Evolutionary conservation across 768 basidiomycete species (phyloP).

Genomic region (Trichaptum fuscoviolaceum): DNA sequence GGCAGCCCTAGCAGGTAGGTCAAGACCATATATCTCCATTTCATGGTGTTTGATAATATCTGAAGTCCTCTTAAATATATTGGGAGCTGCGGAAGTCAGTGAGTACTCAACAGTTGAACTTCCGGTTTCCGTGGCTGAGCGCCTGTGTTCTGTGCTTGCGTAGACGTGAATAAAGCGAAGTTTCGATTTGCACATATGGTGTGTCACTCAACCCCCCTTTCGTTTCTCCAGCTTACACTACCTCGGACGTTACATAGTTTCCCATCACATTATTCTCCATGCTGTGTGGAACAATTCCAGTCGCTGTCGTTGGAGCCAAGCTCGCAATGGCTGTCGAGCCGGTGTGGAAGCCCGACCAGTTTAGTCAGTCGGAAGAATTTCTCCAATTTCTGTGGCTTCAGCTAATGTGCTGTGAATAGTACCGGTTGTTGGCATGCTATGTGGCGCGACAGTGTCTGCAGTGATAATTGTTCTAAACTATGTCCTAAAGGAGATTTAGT

Average conservation of each 20-base stretch:
- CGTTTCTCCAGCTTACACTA: neutral
- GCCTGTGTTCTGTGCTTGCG: neutral
- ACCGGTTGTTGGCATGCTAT: constrained; percentile 82
- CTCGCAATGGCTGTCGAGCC: constrained; percentile 74
- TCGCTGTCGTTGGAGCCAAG: constrained; percentile 68
- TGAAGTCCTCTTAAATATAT: constrained; percentile 65
- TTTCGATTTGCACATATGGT: constrained; percentile 74
- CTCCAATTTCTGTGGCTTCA: neutral
- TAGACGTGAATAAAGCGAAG: constrained; percentile 76
- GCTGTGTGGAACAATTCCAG: constrained; percentile 72
- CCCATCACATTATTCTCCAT: constrained; percentile 59
- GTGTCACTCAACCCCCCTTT: constrained; percentile 6
- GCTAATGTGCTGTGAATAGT: constrained; percentile 35
- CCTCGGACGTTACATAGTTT: constrained; percentile 39
- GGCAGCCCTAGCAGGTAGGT: constrained; percentile 65
- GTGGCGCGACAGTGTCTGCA: constrained; percentile 72
- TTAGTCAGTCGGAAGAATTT: constrained; percentile 41
- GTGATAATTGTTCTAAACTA: constrained; percentile 66
- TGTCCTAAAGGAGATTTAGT: constrained; percentile 76
- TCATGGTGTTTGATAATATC: neutral
- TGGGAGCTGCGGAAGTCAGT: constrained; percentile 79
- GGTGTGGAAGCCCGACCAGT: constrained; percentile 83
- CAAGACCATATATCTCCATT: neutral
- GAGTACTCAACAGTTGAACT: constrained; percentile 16
- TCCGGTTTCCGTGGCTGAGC: neutral